Evolutionary conservation across 2,329 filamentous ascomycete species (phyloP).

Genomic region (Phialophora chinensis): DNA sequence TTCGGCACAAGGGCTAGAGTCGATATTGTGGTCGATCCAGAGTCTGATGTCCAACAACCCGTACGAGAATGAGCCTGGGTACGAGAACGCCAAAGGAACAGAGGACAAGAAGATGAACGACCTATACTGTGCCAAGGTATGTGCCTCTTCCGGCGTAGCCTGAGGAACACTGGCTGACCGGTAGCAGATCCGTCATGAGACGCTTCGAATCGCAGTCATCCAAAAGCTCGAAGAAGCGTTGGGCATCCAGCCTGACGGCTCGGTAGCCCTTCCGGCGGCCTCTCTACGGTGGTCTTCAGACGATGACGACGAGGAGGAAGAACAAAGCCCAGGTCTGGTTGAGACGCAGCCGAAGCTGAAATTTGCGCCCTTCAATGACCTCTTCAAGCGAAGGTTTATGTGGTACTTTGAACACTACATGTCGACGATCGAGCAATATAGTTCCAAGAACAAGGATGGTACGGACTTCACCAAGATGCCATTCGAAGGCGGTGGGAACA

Average conservation of each 20-base stretch:
- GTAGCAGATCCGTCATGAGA: constrained; percentile 83
- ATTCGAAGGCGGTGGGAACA: constrained; percentile 78
- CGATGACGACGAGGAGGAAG: constrained; percentile 47
- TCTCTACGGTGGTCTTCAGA: constrained; percentile 35
- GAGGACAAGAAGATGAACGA: constrained; percentile 75
- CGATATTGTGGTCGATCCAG: constrained; percentile 92
- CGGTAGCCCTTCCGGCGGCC: constrained; percentile 42
- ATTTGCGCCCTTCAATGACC: constrained; percentile 87
- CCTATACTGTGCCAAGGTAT: constrained; percentile 79
- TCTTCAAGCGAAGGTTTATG: constrained; percentile 88
- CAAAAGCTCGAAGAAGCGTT: constrained; percentile 82
- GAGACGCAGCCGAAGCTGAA: constrained; percentile 59
- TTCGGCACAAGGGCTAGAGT: constrained; percentile 91
- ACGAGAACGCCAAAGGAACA: constrained; percentile 73
- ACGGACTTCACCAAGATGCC: constrained; percentile 78
- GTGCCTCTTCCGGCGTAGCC: neutral
- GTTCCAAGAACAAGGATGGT: constrained; percentile 66
- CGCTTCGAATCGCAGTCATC: constrained; percentile 82
- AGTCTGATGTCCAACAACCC: constrained; percentile 93
- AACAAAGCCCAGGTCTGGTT: constrained; percentile 55
- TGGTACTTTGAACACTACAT: constrained; percentile 96
- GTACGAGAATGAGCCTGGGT: constrained; percentile 95
- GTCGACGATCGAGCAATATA: constrained; percentile 69
- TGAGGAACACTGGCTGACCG: neutral
- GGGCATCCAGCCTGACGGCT: constrained; percentile 63